These are phyloP conservation scores for Nicotiana sylvestris DNA, from an alignment of 257 asterid species.

Conservation along the genomic window DNA sequence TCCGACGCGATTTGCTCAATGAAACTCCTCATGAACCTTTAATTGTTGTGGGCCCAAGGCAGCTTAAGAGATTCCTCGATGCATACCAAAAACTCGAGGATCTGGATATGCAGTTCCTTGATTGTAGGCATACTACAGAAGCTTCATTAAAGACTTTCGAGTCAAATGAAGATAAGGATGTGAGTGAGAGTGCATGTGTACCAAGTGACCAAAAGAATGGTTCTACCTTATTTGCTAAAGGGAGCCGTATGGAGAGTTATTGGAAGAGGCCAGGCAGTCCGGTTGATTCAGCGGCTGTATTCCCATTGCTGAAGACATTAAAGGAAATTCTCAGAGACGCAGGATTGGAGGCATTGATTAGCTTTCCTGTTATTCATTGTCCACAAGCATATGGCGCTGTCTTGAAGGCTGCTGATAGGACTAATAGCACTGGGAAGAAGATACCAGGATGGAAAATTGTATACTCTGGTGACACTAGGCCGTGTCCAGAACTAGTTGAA, in stretches of 20 bases:
- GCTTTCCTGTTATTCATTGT: slow-evolving; percentile 89
- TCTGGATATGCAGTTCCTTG: slow-evolving; percentile 86
- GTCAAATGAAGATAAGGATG: slow-evolving; percentile 25
- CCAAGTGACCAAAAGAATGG: slow-evolving; percentile 18
- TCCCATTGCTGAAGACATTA: slow-evolving; percentile 40
- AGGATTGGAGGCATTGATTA: slow-evolving; percentile 59
- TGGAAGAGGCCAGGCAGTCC: slow-evolving; percentile 52
- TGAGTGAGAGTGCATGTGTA: slow-evolving; percentile 15
- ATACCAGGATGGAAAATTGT: slow-evolving; percentile 92
- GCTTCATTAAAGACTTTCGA: slow-evolving; percentile 44
- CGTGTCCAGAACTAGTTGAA: slow-evolving; percentile 74
- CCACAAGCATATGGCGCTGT: slow-evolving; percentile 77
- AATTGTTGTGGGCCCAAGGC: slow-evolving; percentile 77
- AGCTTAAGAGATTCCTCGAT: slow-evolving; percentile 78
- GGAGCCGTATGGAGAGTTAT: slow-evolving; percentile 71
- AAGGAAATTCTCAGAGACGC: slow-evolving; percentile 53
- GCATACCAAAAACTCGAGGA: slow-evolving; percentile 96
- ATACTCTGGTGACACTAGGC: slow-evolving; percentile 97
- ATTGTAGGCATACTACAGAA: slow-evolving; percentile 70
- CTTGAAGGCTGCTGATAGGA: slow-evolving; percentile 56
- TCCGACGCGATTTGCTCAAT: slow-evolving; percentile 57
- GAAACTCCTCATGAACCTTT: slow-evolving; percentile 65
- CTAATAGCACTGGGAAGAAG: slow-evolving; percentile 46
- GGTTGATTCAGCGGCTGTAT: slow-evolving; percentile 29
- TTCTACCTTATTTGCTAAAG: slow-evolving; percentile 49